Conservation (phyloP, 768 basidiomycete genomes). For the Ramaria sp. region DNA sequence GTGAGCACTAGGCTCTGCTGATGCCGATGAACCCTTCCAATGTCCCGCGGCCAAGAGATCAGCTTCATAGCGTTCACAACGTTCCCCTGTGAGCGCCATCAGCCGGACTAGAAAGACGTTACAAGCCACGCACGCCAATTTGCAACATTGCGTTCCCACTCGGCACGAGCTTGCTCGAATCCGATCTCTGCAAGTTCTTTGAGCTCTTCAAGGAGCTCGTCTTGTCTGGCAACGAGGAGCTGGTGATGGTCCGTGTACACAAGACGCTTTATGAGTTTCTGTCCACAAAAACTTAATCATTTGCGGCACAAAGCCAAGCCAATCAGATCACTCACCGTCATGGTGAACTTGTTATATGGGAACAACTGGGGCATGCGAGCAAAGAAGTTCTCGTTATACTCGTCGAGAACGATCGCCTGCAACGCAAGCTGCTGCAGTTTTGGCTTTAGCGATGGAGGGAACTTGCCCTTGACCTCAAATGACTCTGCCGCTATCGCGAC, state of each 20-base stretch:
- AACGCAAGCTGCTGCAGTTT: conserved; percentile 59
- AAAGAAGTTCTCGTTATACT: conserved; percentile 91
- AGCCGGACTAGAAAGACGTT: background rate
- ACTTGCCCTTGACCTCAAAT: conserved; percentile 80
- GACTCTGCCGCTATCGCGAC: conserved; percentile 50
- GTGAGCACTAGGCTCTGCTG: background rate
- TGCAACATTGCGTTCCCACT: conserved; percentile 60
- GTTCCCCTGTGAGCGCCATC: conserved; percentile 32
- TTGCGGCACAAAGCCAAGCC: background rate
- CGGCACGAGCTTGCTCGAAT: conserved; percentile 59
- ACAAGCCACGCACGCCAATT: conserved; percentile 48
- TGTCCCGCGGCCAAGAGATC: conserved; percentile 21
- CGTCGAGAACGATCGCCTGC: conserved; percentile 69
- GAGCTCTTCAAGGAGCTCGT: conserved; percentile 55
- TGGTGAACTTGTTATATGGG: conserved; percentile 92
- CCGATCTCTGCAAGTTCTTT: conserved; percentile 49
- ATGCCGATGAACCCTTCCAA: background rate
- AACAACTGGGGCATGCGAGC: conserved; percentile 78
- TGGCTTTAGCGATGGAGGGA: conserved; percentile 74
- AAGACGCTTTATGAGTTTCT: conserved; percentile 94
- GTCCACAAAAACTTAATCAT: background rate
- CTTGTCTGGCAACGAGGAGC: conserved; percentile 57
- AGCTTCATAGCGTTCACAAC: conserved; percentile 24
- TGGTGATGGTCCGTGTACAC: conserved; percentile 65
- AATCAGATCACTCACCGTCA: conserved; percentile 47